A percentile compares a stretch with the other conserved stretches of the same genome.
These are phyloP conservation scores for Chaetomidium leptoderma DNA, from an alignment of 495 filamentous ascomycete genomes.

Conservation along the genomic window DNA sequence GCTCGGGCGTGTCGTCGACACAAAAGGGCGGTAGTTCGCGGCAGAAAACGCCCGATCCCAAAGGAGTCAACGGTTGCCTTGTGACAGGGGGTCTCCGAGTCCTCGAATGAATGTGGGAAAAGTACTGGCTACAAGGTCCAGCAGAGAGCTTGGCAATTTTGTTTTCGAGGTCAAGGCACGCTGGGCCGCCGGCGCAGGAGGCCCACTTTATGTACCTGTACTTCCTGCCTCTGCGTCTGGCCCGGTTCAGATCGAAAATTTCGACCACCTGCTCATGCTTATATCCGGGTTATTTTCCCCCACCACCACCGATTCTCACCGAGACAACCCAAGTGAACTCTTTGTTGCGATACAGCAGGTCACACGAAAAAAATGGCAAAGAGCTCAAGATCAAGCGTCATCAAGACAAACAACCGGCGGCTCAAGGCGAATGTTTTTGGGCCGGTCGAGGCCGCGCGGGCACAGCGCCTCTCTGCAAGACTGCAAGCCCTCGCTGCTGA, in stretches of 20 bases:
- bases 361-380: conserved; percentile 66
- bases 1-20: conserved; percentile 17
- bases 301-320: background rate
- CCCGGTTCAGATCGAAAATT: conserved; percentile 6
- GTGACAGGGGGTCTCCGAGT: background rate
- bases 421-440: conserved; percentile 75
- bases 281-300: conserved; percentile 7
- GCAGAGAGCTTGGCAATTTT: background rate
- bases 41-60: conserved; percentile 24
- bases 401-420: conserved; percentile 71
- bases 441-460: conserved; percentile 69
- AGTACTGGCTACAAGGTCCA: background rate
- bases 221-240: background rate
- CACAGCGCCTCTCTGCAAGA: conserved; percentile 73
- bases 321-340: background rate
- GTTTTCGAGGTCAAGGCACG: background rate
- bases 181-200: background rate
- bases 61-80: conserved; percentile 16
- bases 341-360: background rate
- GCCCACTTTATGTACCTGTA: background rate
- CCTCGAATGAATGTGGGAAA: background rate
- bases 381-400: conserved; percentile 64
- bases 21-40: conserved; percentile 26
- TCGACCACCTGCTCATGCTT: conserved; percentile 10
- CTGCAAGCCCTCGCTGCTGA: conserved; percentile 68